Conservation (phyloP, 257 asterid species). For the Ajuga chamaepitys region DNA sequence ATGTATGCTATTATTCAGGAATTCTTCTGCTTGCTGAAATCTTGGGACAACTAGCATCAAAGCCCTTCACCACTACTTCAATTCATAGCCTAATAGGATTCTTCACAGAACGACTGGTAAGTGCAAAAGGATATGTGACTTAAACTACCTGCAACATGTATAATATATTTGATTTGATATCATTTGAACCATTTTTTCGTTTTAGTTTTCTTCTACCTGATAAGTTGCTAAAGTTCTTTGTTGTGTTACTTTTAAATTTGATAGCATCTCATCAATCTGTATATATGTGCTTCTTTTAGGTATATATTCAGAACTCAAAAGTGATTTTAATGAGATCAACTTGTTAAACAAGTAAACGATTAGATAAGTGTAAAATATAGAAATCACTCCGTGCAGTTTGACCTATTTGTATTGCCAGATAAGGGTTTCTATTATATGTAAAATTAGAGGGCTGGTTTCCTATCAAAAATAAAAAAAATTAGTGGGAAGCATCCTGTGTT, state of each 20-base stretch:
- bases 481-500: too few relatives aligned
- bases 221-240: not conserved
- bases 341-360: not conserved
- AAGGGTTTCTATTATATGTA: too few relatives aligned
- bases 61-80: conserved; percentile 51
- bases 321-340: not conserved
- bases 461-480: too few relatives aligned
- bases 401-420: too few relatives aligned
- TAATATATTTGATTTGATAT: not conserved
- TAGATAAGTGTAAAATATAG: not conserved
- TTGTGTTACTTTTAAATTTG: conserved; percentile 1
- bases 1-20: conserved; percentile 41
- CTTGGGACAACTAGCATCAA: conserved; percentile 41
- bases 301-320: not conserved
- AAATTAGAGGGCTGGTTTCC: too few relatives aligned
- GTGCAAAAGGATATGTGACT: conserved; percentile 24
- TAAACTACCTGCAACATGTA: not conserved
- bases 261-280: not conserved
- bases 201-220: not conserved
- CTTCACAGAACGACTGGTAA: conserved; percentile 87
- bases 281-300: not conserved
- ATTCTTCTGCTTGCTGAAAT: conserved; percentile 77
- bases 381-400: not conserved
- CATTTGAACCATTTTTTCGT: not conserved
- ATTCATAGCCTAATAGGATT: conserved; percentile 69